Percentiles rank a stretch among this genome's conserved stretches.
Evolutionary conservation across 2,329 filamentous ascomycete genomes (phyloP).

Genomic region (Grosmannia clavigera): DNA sequence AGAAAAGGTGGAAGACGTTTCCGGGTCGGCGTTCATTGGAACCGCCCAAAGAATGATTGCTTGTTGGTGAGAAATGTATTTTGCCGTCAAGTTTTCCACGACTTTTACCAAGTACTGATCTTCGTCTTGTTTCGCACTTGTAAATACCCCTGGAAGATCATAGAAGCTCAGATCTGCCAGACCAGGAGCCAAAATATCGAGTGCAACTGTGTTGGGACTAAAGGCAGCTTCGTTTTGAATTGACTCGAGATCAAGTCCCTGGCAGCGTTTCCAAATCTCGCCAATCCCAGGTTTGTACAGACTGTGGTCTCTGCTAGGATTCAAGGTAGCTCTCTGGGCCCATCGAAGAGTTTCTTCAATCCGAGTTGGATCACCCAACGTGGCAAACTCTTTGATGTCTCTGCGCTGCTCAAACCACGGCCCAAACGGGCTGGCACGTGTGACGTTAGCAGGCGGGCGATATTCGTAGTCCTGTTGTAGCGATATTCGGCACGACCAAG

Average conservation of each 20-base stretch:
- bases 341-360: conserved; percentile 58
- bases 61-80: conserved; percentile 57
- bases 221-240: conserved; percentile 50
- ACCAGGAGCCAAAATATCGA: conserved; percentile 60
- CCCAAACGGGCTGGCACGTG: conserved; percentile 41
- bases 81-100: conserved; percentile 55
- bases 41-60: conserved; percentile 68
- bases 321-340: conserved; percentile 68
- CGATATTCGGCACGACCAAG: conserved; percentile 58
- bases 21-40: conserved; percentile 66
- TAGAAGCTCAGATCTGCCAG: conserved; percentile 71
- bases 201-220: conserved; percentile 66
- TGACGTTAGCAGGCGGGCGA: conserved; percentile 22
- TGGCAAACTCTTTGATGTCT: conserved; percentile 47
- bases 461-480: conserved; percentile 49
- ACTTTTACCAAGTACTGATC: conserved; percentile 60
- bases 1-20: conserved; percentile 59
- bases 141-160: conserved; percentile 74
- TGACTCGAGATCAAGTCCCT: conserved; percentile 19
- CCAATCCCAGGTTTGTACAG: conserved; percentile 37
- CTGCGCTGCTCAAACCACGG: conserved; percentile 48
- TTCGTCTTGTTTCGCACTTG: conserved; percentile 48
- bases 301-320: conserved; percentile 42
- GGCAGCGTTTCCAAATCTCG: conserved; percentile 9
- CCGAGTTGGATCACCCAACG: conserved; percentile 44